Conservation (phyloP, 2,329 filamentous ascomycete species). For the Chrysoporthe deuterocubensis region DNA sequence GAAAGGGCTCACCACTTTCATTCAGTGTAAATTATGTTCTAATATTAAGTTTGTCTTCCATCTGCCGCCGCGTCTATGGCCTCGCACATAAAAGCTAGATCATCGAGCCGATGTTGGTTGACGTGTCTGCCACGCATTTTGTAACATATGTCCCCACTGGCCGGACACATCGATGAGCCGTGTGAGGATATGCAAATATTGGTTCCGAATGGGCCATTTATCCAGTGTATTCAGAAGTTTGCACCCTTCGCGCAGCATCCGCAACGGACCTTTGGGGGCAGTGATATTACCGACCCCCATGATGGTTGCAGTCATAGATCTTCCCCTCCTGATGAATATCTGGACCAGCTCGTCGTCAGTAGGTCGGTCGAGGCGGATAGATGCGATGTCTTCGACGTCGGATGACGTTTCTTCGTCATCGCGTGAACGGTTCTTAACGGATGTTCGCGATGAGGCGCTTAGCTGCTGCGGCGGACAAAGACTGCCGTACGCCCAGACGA, state of each 20-base stretch:
- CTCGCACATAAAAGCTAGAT: background rate
- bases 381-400: conserved; percentile 36
- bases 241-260: conserved; percentile 29
- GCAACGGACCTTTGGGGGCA: conserved; percentile 27
- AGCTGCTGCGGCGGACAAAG: conserved; percentile 21
- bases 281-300: conserved; percentile 54
- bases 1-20: no score
- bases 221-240: conserved; percentile 25
- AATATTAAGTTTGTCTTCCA: background rate
- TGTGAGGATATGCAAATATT: conserved; percentile 11
- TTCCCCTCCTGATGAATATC: conserved; percentile 54
- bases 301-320: conserved; percentile 52
- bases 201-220: conserved; percentile 18
- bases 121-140: background rate
- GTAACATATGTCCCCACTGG: conserved; percentile 5
- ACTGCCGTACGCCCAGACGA: conserved; percentile 45
- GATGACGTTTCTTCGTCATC: conserved; percentile 18
- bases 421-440: background rate
- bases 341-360: conserved; percentile 60
- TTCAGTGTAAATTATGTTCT: background rate
- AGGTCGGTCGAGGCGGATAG: conserved; percentile 57
- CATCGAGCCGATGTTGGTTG: background rate
- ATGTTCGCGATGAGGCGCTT: conserved; percentile 18
- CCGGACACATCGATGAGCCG: conserved; percentile 15
- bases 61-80: no score